Evolutionary conservation across 352 stramenopile species (phyloP).

Genomic region (Peronospora belbahrii): DNA sequence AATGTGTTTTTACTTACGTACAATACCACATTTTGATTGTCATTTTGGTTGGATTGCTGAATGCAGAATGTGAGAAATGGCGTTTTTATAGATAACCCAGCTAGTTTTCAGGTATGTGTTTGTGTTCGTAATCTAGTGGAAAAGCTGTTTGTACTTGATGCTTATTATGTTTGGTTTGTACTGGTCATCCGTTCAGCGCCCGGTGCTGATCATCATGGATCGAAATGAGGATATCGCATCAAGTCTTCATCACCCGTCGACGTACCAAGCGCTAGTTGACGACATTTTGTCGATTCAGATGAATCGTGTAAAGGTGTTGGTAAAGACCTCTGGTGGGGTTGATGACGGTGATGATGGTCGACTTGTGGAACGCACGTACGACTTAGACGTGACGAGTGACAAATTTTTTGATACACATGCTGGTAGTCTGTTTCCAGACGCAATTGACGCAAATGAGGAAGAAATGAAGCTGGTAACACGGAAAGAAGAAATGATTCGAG

Average conservation of each 20-base stretch:
- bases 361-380: conserved; percentile 59
- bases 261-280: conserved; percentile 92
- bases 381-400: conserved; percentile 75
- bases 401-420: conserved; percentile 80
- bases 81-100: conserved; percentile 48
- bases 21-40: not conserved
- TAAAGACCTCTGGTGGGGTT: conserved; percentile 42
- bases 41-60: not conserved
- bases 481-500: conserved; percentile 79
- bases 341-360: conserved; percentile 25
- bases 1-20: not conserved
- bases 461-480: conserved; percentile 84
- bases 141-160: not conserved
- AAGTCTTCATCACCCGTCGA: conserved; percentile 92
- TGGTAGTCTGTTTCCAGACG: conserved; percentile 67
- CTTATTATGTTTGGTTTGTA: conserved; percentile 6
- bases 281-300: conserved; percentile 93
- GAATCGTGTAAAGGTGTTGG: conserved; percentile 93
- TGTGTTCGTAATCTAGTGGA: too few relatives aligned
- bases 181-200: conserved; percentile 44
- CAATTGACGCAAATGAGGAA: conserved; percentile 83
- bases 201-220: conserved; percentile 96
- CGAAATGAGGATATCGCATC: conserved; percentile 94
- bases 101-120: conserved; percentile 58
- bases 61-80: conserved; percentile 48